Evolutionary conservation across 2,329 filamentous ascomycete genomes (phyloP), one percentile per base, ranked within the genome.

Genomic region (Phialemoniopsis sp.): DNA sequence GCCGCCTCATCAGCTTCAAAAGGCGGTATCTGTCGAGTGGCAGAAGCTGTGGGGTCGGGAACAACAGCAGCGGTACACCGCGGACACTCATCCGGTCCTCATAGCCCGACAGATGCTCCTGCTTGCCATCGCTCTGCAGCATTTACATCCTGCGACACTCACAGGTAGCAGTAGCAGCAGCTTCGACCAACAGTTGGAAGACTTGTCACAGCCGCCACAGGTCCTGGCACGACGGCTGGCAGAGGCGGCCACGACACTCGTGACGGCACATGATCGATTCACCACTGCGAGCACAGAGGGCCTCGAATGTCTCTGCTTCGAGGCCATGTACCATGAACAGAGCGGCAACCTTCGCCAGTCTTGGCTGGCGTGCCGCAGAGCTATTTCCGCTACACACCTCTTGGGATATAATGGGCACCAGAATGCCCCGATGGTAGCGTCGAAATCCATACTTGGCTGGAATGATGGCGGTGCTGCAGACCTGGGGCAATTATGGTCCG

Each of bases 41-140:
- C 30, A 39, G 37, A 39, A 26, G 30, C 37, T 39, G n/a, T 39
- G 37, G 30, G 37, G 18, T 16, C 13, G 10, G 50, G 55, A 28
- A 46, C 43, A 37, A 34, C 29, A 30, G 10, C 32, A 32, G 28
- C 37, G 15, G 37, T 34, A 34, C 31, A 39, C 37, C 10, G 30
- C 16, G 34, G 37, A 39, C 6, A 39, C 37, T 28, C 30, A 39
- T 21, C 37, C 37, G 31, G 31, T 39, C 13, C 37, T 39, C 31
- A 39, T 39, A 34, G 37, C 37, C 4, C 37, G 31, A 34, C 37
- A 34, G 13, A 39, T 39, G 37, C 37, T 39, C 16, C 30, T 34
- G 13, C 15, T 39, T 28, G 37, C 37, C 15, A 10, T 19, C 21
- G 26, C 34, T 34, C 31, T 39, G 12, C 14, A 34, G 5, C 30